Evolutionary conservation across 2,329 filamentous ascomycete genomes (phyloP), one percentile per base, ranked within the genome.

Genomic region (Aspergillus brasiliensis): DNA sequence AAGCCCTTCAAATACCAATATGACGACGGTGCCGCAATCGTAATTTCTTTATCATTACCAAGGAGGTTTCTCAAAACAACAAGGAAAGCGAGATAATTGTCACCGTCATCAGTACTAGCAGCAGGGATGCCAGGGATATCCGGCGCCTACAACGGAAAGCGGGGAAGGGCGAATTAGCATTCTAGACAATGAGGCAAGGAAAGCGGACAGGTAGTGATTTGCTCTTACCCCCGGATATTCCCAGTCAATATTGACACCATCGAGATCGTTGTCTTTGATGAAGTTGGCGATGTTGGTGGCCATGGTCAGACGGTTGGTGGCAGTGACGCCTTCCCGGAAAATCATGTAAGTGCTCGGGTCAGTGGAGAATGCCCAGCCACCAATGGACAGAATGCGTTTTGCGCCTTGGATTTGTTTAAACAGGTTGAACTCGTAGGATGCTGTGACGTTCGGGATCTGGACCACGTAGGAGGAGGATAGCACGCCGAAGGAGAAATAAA

Each of bases 331-430:
- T 7, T 77, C 58, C 7, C 79, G 71, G 56, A 81, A 77, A 37
- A 81, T 76, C 17, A 57, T 37, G 57, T 74, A 80, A 0, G 77
- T 78, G 4, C 55, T 67, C 0, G 73, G 68, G 1, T 71, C 66
- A 0, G 79, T 81, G 0, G 74, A 79, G 59, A 78, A 77, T 19
- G 67, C 69, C 81, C 81, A 82, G 25, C 80, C 80, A 19, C 80
- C 79, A 62, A 82, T 76, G 0, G 77, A 76, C 8, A 82, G 27
- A 38, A 83, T 77, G n/a, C 64, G 67, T 60, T 81, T 78, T 44
- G 34, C 25, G 8, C 65, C 66, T 0, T 27, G 60, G 11, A 75
- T 40, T 0, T 62, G 58, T 37, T 68, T 69, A 59, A 81, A 80
- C 5, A 69, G 54, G 10, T 65, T 57, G 58, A 76, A 80, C 51